Evolutionary conservation across 2,329 filamentous ascomycete genomes (phyloP).

Genomic region (Diaporthe caulivora): DNA sequence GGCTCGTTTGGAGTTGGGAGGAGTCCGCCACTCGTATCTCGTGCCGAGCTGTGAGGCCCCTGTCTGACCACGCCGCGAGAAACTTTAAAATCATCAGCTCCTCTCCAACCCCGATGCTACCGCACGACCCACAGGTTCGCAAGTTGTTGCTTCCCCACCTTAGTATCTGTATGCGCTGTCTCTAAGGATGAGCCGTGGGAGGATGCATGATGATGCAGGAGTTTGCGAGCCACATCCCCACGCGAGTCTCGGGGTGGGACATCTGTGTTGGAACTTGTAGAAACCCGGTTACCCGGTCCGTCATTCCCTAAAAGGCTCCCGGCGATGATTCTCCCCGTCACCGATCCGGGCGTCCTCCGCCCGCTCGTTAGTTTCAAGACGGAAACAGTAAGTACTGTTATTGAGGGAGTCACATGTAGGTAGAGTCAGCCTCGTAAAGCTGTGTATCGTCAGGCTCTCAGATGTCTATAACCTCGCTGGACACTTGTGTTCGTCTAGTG

Average conservation of each 20-base stretch:
- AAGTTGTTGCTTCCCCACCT: background rate
- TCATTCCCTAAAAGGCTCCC: background rate
- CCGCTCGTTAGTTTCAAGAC: background rate
- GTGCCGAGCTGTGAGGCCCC: constrained; percentile 3
- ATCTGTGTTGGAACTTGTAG: no score
- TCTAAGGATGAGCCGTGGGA: background rate
- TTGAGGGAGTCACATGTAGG: background rate
- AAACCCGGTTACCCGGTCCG: no score
- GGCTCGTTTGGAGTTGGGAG: constrained; percentile 25
- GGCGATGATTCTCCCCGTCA: background rate
- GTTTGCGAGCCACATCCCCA: background rate
- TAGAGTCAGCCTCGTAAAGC: no score
- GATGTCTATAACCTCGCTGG: no score
- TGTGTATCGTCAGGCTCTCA: background rate
- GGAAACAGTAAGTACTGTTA: no score
- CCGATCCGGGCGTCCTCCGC: background rate
- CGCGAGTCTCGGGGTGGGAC: no score
- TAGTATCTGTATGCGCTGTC: background rate
- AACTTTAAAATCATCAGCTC: background rate
- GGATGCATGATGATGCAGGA: background rate
- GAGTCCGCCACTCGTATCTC: constrained; percentile 1
- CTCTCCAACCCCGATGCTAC: background rate
- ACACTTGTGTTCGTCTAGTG: background rate
- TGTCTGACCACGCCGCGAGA: constrained; percentile 9
- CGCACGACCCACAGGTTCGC: constrained; percentile 21